A percentile compares a stretch with the other conserved stretches of the same genome.
These are phyloP conservation scores for Penicillium waksmanii DNA, from an alignment of 495 filamentous ascomycete genomes.

Conservation along the genomic window DNA sequence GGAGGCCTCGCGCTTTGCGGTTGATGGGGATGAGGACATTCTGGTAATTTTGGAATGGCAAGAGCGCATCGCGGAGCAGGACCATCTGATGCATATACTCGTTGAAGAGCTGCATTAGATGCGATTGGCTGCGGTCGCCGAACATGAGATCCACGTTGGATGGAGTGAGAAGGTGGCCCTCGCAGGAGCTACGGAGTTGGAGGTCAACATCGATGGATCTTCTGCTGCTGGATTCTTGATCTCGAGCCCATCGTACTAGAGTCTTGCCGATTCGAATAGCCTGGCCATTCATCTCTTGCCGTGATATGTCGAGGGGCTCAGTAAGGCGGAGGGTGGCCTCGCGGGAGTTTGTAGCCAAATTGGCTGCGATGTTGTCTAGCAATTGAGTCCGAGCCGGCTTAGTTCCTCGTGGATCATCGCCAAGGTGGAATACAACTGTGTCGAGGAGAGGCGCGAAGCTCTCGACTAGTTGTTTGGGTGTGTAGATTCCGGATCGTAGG, in stretches of 20 bases:
- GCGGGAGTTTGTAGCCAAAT: conserved; percentile 30
- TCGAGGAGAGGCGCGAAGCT: conserved; percentile 33
- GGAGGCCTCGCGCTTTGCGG: conserved; percentile 24
- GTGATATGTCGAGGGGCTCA: conserved; percentile 21
- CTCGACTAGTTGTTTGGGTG: conserved; percentile 32
- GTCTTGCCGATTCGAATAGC: conserved; percentile 30
- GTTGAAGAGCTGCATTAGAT: conserved; percentile 40
- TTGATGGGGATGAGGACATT: conserved; percentile 31
- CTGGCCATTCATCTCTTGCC: conserved; percentile 32
- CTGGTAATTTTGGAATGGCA: conserved; percentile 39
- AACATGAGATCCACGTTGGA: conserved; percentile 32
- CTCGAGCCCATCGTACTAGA: conserved; percentile 31
- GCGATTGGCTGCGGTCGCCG: conserved; percentile 27
- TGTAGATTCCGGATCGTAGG: conserved; percentile 30
- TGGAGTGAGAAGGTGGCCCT: conserved; percentile 34
- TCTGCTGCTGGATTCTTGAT: not conserved
- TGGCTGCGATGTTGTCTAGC: conserved; percentile 33
- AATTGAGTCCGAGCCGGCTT: conserved; percentile 23
- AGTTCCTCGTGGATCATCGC: conserved; percentile 19
- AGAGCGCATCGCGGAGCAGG: conserved; percentile 35
- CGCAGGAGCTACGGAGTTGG: conserved; percentile 36
- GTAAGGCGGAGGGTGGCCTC: conserved; percentile 32
- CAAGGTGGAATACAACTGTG: conserved; percentile 30
- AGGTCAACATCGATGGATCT: conserved; percentile 19
- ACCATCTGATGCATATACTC: conserved; percentile 44